Base-by-base conservation (phyloP, 2,329 filamentous ascomycete genomes). In the Scorias spongiosa region DNA sequence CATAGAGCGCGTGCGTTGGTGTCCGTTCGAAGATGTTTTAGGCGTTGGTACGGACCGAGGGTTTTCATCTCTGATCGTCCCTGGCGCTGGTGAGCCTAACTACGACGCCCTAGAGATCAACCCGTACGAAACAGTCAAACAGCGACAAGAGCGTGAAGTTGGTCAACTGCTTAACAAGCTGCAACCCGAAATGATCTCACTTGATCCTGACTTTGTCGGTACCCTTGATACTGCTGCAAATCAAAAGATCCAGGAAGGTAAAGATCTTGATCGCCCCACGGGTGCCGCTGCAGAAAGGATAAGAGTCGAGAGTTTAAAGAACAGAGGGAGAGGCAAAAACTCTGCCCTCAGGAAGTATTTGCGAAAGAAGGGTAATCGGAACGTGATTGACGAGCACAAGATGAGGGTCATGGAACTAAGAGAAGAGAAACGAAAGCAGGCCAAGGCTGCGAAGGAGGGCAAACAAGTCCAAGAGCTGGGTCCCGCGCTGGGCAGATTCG, bases 41-140 rank as follows among this genome's bases (percentile, higher is more conserved):
- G 91, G 89, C 11, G 74, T 94, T 18, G 76, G 81, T 2, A 89
- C 96, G 66, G 75, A 84, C 57, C 70, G 80, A 47, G 91, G 91
- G 11, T 96, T 96, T 67, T 84, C 82, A 12, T 91, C 82, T 44
- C 77, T 95, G 58, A 77, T 98, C 53, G 78, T 96, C 2, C 91
- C 91, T 7, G 91, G 91, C 40, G 84, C 89, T n/a, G 91, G 91
- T 49, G 91, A 98, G 63, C 80, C 91, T 60, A 96, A 96, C 73
- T 95, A 84, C 61, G 91, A 98, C 62, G 84, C 87, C 2, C 70
- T 95, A 43, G 91, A 98, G 64, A 72, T 80, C 54, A 98, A 98
- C 69, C 91, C 91, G 29, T 96, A 89, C 73, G 91, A 96, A 67
- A 94, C 82, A 43, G 74, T 71, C 57, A 93, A 91, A 66, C 88